A percentile compares a stretch with the other conserved stretches of the same genome.
Conservation (phyloP, 208 protist genomes). For the Trichomonas vaginalis region DNA sequence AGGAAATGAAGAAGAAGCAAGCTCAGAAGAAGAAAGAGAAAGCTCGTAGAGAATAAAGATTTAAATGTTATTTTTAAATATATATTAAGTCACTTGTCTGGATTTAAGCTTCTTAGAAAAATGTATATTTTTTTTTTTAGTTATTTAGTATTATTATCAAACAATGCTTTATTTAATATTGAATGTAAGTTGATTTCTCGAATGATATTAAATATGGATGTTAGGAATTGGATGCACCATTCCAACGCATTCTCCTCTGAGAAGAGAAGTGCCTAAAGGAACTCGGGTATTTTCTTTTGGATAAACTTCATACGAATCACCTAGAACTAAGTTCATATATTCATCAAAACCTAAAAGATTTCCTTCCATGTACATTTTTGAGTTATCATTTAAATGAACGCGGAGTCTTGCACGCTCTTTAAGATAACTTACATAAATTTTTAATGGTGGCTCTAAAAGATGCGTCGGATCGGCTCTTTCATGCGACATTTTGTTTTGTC, state of each 20-base stretch:
- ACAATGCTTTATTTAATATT: neutral
- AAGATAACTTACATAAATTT: neutral
- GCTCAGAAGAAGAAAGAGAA: neutral
- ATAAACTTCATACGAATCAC: neutral
- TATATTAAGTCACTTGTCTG: neutral
- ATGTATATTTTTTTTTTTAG: neutral
- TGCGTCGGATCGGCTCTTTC: neutral
- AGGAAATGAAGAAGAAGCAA: neutral
- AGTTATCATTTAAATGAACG: neutral
- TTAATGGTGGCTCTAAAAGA: neutral
- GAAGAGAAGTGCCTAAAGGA: neutral
- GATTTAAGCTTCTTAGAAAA: neutral
- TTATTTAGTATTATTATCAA: neutral
- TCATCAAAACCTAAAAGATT: neutral
- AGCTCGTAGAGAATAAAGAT: neutral
- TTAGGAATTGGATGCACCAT: neutral
- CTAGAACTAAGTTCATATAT: slow-evolving; percentile 13
- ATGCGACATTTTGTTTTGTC: neutral
- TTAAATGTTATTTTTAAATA: neutral
- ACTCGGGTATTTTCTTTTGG: neutral
- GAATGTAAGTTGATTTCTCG: too few species aligned
- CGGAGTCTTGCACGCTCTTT: neutral
- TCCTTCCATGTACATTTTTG: neutral
- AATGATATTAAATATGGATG: neutral
- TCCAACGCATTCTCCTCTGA: neutral